Conservation (phyloP, 371 early-diverging fungal genomes). For the Mucor ambiguus region DNA sequence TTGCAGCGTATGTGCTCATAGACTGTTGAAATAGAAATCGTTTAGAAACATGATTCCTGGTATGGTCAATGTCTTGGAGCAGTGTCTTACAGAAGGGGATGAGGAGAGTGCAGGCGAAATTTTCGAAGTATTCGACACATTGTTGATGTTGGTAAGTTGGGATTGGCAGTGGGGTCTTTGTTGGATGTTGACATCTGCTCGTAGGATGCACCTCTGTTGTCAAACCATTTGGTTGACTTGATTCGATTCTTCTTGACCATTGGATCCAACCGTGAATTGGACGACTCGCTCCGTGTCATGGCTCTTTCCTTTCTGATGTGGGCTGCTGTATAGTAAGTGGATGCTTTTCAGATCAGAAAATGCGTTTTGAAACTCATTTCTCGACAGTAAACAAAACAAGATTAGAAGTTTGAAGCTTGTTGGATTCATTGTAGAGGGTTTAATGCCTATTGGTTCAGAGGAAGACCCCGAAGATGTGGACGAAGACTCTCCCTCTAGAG, state of each 20-base stretch:
- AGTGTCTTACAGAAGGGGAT: slow-evolving; percentile 69
- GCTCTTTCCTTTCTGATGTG: slow-evolving; percentile 86
- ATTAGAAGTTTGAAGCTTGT: slow-evolving; percentile 82
- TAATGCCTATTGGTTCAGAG: slow-evolving; percentile 86
- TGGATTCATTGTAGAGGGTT: slow-evolving; percentile 68
- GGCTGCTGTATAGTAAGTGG: slow-evolving; percentile 77
- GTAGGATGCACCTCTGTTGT: slow-evolving; percentile 79
- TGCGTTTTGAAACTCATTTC: background rate
- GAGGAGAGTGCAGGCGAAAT: slow-evolving; percentile 75
- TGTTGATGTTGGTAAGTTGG: slow-evolving; percentile 62
- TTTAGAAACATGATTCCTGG: slow-evolving; percentile 76
- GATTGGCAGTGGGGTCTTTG: background rate
- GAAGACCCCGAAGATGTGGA: slow-evolving; percentile 84
- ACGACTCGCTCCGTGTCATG: slow-evolving; percentile 74
- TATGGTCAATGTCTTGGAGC: slow-evolving; percentile 84
- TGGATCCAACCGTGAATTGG: slow-evolving; percentile 67
- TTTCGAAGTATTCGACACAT: slow-evolving; percentile 83
- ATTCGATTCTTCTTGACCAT: slow-evolving; percentile 78
- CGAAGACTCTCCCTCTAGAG: slow-evolving; percentile 82
- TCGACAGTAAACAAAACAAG: slow-evolving; percentile 71
- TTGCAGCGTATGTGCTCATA: background rate
- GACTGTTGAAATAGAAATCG: slow-evolving; percentile 38
- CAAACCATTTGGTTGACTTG: slow-evolving; percentile 75
- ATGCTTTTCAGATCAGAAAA: background rate
- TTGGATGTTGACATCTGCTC: background rate